Conservation (phyloP, 768 basidiomycete genomes). For the Coprinopsis marcescibilis region DNA sequence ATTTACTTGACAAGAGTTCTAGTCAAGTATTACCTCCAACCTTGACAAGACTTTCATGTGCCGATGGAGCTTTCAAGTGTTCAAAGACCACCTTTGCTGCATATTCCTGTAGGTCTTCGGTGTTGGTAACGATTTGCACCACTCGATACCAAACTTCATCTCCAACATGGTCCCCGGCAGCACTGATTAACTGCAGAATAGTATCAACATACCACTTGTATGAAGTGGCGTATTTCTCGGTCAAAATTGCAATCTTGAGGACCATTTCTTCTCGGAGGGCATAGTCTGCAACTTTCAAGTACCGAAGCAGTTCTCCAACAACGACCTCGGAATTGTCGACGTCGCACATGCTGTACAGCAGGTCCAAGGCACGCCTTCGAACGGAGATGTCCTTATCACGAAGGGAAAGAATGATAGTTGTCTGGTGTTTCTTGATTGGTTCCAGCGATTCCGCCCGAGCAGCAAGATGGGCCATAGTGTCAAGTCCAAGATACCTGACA, state of each 20-base stretch:
- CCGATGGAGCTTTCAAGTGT: slow-evolving; percentile 76
- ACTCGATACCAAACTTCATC: slow-evolving; percentile 99
- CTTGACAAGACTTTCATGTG: slow-evolving; percentile 93
- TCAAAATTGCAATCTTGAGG: slow-evolving; percentile 94
- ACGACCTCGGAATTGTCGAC: slow-evolving; percentile 94
- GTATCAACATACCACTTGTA: slow-evolving; percentile 99
- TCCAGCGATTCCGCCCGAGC: slow-evolving; percentile 88
- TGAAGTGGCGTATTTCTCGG: slow-evolving; percentile 96
- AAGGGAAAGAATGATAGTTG: slow-evolving; percentile 89
- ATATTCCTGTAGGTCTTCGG: slow-evolving; percentile 95
- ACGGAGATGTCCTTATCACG: slow-evolving; percentile 98
- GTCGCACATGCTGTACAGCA: slow-evolving; percentile 99
- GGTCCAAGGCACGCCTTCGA: slow-evolving; percentile 85
- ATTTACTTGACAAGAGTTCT: neutral
- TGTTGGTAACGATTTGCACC: slow-evolving; percentile 97
- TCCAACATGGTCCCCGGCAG: slow-evolving; percentile 97
- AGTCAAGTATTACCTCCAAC: slow-evolving; percentile 64
- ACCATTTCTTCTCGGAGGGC: slow-evolving; percentile 98
- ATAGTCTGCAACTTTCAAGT: slow-evolving; percentile 95
- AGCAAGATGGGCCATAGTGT: slow-evolving; percentile 97
- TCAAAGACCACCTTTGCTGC: slow-evolving; percentile 90
- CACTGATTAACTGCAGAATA: slow-evolving; percentile 89
- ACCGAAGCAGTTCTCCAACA: slow-evolving; percentile 90
- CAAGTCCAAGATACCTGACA: slow-evolving; percentile 93
- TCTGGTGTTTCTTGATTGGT: slow-evolving; percentile 92